Conservation (phyloP, 164 flowering plant genomes). For the Chimonanthus praecox region DNA sequence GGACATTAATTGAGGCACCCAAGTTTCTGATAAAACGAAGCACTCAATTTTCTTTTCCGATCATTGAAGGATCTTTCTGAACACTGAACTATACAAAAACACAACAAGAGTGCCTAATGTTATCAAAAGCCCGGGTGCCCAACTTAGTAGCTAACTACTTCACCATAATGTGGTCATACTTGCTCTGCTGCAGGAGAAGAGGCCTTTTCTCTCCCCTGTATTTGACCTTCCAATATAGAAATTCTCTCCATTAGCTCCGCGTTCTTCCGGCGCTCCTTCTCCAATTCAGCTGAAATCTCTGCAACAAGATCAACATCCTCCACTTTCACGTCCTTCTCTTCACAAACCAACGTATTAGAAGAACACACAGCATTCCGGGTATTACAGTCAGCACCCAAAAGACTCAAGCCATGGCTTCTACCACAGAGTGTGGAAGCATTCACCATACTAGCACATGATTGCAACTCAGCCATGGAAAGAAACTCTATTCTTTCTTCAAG, state of each 20-base stretch:
- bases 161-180: constrained; percentile 14
- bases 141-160: no score
- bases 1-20: no score
- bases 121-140: no score
- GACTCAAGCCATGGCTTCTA: constrained; percentile 10
- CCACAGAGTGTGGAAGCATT: constrained; percentile 33
- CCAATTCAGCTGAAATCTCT: constrained; percentile 40
- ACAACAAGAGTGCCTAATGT: no score
- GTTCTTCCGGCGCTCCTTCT: constrained; percentile 46
- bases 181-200: constrained; percentile 16
- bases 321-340: constrained; percentile 24
- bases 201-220: constrained; percentile 25
- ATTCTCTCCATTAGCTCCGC: constrained; percentile 48
- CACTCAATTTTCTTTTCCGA: no score
- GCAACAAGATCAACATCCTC: constrained; percentile 17
- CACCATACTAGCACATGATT: constrained; percentile 30
- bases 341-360: constrained; percentile 5
- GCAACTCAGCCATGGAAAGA: constrained; percentile 35
- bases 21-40: no score
- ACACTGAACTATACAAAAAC: no score
- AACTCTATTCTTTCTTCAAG: neutral
- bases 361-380: constrained; percentile 1
- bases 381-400: constrained; percentile 1
- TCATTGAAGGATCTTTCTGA: no score
- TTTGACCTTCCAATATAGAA: constrained; percentile 42